Evolutionary conservation across 2,329 filamentous ascomycete genomes (phyloP).

Genomic region (Colletotrichum horii): DNA sequence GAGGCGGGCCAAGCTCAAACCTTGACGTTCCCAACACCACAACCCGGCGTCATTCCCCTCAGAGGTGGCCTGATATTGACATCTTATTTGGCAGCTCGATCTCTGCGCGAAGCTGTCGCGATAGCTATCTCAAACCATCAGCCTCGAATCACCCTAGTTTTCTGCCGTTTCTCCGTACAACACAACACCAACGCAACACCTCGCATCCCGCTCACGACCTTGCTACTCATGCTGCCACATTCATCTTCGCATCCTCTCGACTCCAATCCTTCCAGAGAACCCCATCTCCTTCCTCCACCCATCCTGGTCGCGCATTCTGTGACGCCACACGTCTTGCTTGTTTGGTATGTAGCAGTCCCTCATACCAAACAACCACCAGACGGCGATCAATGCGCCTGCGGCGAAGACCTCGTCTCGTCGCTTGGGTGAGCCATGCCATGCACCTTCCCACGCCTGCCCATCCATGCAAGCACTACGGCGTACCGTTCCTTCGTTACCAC

Average conservation of each 20-base stretch:
- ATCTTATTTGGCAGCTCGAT: conserved; percentile 20
- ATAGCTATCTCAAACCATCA: conserved; percentile 21
- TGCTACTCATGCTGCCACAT: neutral
- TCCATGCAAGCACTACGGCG: conserved; percentile 4
- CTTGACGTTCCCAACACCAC: neutral
- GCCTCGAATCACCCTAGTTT: neutral
- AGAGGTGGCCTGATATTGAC: conserved; percentile 12
- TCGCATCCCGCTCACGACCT: neutral
- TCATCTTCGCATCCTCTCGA: neutral
- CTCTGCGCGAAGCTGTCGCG: conserved; percentile 8
- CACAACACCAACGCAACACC: neutral
- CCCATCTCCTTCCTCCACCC: neutral
- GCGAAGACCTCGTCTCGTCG: neutral
- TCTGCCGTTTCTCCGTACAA: neutral
- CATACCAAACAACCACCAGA: neutral
- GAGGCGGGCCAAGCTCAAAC: conserved; percentile 3
- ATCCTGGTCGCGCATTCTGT: conserved; percentile 1
- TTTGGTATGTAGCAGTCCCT: neutral
- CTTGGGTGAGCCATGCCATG: neutral
- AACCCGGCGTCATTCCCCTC: neutral
- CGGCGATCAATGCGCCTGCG: conserved; percentile 4
- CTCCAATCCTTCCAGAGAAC: neutral
- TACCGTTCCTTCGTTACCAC: conserved; percentile 1
- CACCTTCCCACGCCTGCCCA: neutral
- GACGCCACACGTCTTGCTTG: conserved; percentile 18